Base-by-base conservation (phyloP, 2,329 filamentous ascomycete genomes). In the Cladophialophora chaetospira region DNA sequence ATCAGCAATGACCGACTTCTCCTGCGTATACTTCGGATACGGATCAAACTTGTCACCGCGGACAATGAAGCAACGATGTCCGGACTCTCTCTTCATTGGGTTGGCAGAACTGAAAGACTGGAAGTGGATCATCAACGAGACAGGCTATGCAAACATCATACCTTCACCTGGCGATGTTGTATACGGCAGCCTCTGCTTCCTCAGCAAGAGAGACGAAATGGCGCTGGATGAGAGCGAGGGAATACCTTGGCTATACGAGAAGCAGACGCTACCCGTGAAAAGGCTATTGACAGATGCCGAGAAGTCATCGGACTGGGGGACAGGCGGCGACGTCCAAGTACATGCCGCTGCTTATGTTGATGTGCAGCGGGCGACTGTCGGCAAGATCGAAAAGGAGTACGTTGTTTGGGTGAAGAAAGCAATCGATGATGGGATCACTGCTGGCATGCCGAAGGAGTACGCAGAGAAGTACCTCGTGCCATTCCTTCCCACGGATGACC, bases 51-150 rank as follows among this genome's bases (percentile, higher is more conserved):
- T 79, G 42, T 73, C 72, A 61, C 66, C 76, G 53, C 68, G 70
- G 51, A 76, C 79, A 67, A 79, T 79, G 76, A 72, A 71, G 57
- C 61, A 63, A 17, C 69, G 75, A 56, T 79, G 77, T 50, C 77
- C 76, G 17, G 68, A 69, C 19, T 75, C 73, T 65, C 68, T 62
- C 21, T 72, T 71, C 61, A 67, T 76, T 57, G 76, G 76, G 4
- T 65, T 67, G 10, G 77, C 69, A 17, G 67, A 71, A 9, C 68
- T 79, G n/a, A 58, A 63, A 19, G 68, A 72, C 58, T 72, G 74
- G 61, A 67, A 70, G 28, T 79, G 76, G 72, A 75, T 77, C 64
- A 78, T 79, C 70, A 79, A 79, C 65, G 68, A 77, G 66, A 72
- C 76, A 21, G 76, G 76, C 25, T 78, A 72, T 48, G 77, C 76